Evolutionary conservation across 352 stramenopile species (phyloP).

Genomic region (Phytophthora chlamydospora): DNA sequence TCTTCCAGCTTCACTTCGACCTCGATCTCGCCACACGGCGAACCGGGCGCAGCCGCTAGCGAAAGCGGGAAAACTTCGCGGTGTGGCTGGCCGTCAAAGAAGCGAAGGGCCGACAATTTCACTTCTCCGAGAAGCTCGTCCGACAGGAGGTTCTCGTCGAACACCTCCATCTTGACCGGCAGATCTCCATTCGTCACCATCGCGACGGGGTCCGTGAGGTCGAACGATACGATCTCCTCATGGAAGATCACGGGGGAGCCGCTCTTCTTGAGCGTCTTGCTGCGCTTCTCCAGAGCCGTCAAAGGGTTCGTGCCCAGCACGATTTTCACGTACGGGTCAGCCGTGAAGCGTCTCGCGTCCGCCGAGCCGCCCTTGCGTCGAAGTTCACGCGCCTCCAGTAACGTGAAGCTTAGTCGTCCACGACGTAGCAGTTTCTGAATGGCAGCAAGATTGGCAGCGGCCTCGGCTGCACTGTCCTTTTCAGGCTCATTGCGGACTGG

Average conservation of each 20-base stretch:
- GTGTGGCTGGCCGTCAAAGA: constrained; percentile 73
- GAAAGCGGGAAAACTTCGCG: constrained; percentile 67
- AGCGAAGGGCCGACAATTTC: constrained; percentile 74
- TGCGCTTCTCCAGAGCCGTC: constrained; percentile 73
- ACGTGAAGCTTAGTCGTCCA: constrained; percentile 71
- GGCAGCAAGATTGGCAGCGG: constrained; percentile 20
- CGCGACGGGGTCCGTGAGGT: constrained; percentile 77
- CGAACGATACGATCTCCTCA: constrained; percentile 81
- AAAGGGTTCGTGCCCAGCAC: constrained; percentile 77
- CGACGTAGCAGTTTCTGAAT: constrained; percentile 67
- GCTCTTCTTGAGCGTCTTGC: constrained; percentile 85
- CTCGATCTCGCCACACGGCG: constrained; percentile 60
- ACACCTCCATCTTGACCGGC: constrained; percentile 81
- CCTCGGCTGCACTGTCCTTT: constrained; percentile 11
- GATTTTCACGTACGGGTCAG: constrained; percentile 86
- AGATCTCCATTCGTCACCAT: constrained; percentile 79
- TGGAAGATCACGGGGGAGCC: constrained; percentile 83
- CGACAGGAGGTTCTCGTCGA: constrained; percentile 87
- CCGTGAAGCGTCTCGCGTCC: constrained; percentile 65
- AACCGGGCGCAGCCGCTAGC: constrained; percentile 33
- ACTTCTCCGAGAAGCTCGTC: constrained; percentile 85
- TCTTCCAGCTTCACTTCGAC: constrained; percentile 78
- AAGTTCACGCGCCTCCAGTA: constrained; percentile 71
- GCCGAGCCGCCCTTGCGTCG: constrained; percentile 62
- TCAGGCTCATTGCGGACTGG: constrained; percentile 1